Base-by-base conservation (phyloP, 2,329 filamentous ascomycete species). In the Fusarium sp. region DNA sequence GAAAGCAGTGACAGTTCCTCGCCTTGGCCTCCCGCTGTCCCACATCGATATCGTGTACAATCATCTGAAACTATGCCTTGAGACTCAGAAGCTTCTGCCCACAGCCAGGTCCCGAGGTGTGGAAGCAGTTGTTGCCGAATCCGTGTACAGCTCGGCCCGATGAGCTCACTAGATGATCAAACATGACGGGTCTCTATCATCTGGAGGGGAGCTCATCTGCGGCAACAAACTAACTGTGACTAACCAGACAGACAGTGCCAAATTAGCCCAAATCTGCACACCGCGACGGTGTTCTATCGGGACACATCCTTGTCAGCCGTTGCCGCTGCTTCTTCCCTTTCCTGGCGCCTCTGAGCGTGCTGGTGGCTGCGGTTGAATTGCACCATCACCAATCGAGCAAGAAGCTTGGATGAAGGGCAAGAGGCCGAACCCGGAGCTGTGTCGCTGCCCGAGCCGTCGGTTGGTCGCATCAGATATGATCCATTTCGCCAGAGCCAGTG, bases 11-110 rank as follows among this genome's bases (percentile, higher is more conserved):
- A 73, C 72, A 76, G 73, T 65, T 73, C 66, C 65, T 74, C 77
- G 70, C 74, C 76, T 73, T 79, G 61, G 69, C 66, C 56, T 77
- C 63, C 78, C 76, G 78, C 66, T 64, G 78, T 80, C 72, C 64
- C 61, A 80, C 75, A 66, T 66, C 65, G 62, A 61, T 73, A 78
- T 70, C 47, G 47, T 78, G 79, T 80, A 73, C 76, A 69, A 79
- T 79, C 70, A 75, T 80, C 65, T 80, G 79, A 80, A 80, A 80
- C 79, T 63, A 66, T 61, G 52, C 50, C 59, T 70, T 70, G 69
- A 72, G 65, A 60, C 70, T 66, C 57, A 66, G 62, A 59, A 63
- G 65, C 60, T 60, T 58, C 43, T 57, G 47, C 35, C 54, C 59
- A 65, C 56, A 38, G 58, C 52, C 32, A 64, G 50, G 63, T 56